phyloP scores from a whole-genome alignment of 208 protist species.

The Trypanosoma conorhini region DNA sequence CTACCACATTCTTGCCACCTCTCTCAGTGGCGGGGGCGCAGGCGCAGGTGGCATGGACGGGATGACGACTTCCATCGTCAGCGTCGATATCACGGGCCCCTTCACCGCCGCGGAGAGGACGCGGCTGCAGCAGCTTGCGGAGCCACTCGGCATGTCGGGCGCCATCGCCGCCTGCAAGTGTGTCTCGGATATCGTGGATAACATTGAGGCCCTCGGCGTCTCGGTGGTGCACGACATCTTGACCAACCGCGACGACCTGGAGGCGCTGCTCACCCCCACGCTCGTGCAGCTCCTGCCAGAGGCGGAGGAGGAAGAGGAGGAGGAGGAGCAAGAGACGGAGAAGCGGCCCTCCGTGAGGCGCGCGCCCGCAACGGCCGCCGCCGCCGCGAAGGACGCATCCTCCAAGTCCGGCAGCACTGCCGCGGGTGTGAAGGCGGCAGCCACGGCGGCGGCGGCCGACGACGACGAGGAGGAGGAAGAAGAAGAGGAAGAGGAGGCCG shows the following conservation, averaged over 20 bases:
- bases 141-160: constrained; percentile 60
- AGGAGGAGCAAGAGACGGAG: constrained; percentile 19
- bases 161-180: constrained; percentile 56
- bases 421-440: constrained; percentile 9
- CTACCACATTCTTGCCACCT: constrained; percentile 83
- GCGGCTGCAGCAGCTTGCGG: constrained; percentile 53
- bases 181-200: constrained; percentile 71
- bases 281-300: constrained; percentile 84
- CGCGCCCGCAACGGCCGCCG: not conserved
- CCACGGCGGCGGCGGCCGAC: constrained; percentile 15
- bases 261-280: constrained; percentile 80
- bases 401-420: not conserved
- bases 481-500: constrained; percentile 32
- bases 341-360: not conserved
- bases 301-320: constrained; percentile 33
- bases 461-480: constrained; percentile 29
- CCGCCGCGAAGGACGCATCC: not conserved
- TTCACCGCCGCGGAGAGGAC: constrained; percentile 60
- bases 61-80: constrained; percentile 54
- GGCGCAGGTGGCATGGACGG: constrained; percentile 17
- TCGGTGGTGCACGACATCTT: constrained; percentile 79
- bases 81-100: constrained; percentile 62
- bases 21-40: constrained; percentile 30
- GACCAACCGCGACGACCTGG: constrained; percentile 75
- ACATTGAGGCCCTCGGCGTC: constrained; percentile 54